These are phyloP conservation scores for Telopea speciosissima DNA, from an alignment of 177 flowering plant genomes.

Conservation along the genomic window DNA sequence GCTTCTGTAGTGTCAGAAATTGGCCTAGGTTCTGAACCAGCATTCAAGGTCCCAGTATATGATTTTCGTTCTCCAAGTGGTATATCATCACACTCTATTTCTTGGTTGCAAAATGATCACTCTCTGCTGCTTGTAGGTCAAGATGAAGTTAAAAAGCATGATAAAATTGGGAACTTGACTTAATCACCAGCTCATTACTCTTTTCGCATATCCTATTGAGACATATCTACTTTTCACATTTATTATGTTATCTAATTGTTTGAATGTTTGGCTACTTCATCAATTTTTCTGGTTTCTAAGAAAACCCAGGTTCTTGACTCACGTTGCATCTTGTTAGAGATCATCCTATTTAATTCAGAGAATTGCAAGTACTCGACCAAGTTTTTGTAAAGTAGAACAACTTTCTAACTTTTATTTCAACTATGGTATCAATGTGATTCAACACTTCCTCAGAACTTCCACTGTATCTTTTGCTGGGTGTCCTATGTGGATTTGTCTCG, in stretches of 20 bases:
- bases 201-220: not conserved
- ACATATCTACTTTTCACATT: not conserved
- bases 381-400: not conserved
- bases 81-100: conserved; percentile 20
- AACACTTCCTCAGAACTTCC: conserved; percentile 74
- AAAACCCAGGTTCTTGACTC: not conserved
- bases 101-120: not conserved
- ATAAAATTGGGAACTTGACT: not conserved
- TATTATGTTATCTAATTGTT: not conserved
- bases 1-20: conserved; percentile 82
- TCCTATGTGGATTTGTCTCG: conserved; percentile 82
- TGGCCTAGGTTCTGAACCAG: conserved; percentile 89
- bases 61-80: conserved; percentile 91
- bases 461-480: conserved; percentile 83
- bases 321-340: not conserved
- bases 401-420: not conserved
- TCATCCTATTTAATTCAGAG: not conserved
- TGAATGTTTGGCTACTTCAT: not conserved
- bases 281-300: not conserved
- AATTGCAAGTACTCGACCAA: not conserved
- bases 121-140: not conserved
- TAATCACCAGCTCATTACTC: not conserved
- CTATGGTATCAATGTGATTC: conserved; percentile 10
- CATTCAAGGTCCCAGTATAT: conserved; percentile 84
- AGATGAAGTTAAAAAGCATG: not conserved